A percentile compares a stretch with the other conserved stretches of the same genome.
phyloP scores from a whole-genome alignment of 2,329 filamentous ascomycete genomes.

The Reticulascus tulasneorum region DNA sequence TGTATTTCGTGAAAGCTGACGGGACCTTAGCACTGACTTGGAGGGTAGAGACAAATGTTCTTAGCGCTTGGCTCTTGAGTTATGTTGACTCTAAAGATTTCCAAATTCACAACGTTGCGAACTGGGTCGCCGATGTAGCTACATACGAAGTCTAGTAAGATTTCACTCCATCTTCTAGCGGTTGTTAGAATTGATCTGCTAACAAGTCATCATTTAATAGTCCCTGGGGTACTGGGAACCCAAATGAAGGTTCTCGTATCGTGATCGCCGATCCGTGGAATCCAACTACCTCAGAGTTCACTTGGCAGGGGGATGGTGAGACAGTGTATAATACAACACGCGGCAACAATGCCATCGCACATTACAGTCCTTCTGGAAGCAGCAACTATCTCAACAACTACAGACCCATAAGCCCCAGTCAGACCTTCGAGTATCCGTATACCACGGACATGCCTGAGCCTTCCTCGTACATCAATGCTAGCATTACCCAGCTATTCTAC shows the following conservation, averaged over 20 bases:
- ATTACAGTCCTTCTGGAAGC: too few relatives aligned
- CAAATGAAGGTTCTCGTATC: constrained; percentile 40
- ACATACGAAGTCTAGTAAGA: constrained; percentile 50
- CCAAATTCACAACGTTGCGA: constrained; percentile 48
- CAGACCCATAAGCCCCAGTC: constrained; percentile 37
- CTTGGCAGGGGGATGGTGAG: constrained; percentile 48
- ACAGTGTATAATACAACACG: constrained; percentile 47
- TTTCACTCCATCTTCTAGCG: neutral
- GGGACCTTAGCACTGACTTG: constrained; percentile 46
- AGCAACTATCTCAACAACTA: constrained; percentile 34
- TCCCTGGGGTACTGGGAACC: constrained; percentile 53
- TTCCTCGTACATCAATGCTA: constrained; percentile 46
- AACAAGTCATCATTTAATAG: constrained; percentile 31
- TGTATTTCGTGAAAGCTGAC: constrained; percentile 49
- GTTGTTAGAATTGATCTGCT: too few relatives aligned
- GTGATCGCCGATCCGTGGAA: constrained; percentile 47
- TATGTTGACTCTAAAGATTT: constrained; percentile 50
- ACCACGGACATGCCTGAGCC: constrained; percentile 28
- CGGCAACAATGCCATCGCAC: constrained; percentile 53
- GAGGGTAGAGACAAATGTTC: constrained; percentile 55
- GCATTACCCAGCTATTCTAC: constrained; percentile 58
- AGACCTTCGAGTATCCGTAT: constrained; percentile 46
- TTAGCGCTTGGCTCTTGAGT: constrained; percentile 54
- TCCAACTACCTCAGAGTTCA: constrained; percentile 41
- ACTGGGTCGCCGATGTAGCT: constrained; percentile 51